Evolutionary conservation across 2,329 filamentous ascomycete genomes (phyloP).

Genomic region (Cercospora beticola): DNA sequence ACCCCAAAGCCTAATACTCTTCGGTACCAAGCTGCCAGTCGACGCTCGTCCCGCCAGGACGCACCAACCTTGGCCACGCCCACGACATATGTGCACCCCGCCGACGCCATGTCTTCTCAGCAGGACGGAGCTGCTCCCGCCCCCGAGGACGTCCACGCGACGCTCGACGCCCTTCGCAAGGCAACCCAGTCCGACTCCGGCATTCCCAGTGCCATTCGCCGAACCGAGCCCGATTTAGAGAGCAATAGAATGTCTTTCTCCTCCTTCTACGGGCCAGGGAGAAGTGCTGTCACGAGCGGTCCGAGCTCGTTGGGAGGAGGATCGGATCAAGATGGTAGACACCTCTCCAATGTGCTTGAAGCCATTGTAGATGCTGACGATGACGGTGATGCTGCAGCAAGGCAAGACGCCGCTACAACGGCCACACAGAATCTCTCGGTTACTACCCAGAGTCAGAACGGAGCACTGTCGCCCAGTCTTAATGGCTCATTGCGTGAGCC

Average conservation of each 20-base stretch:
- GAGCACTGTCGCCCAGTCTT: constrained; percentile 43
- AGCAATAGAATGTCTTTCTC: constrained; percentile 70
- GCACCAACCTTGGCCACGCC: constrained; percentile 8
- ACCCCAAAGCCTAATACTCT: constrained; percentile 28
- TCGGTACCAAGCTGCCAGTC: constrained; percentile 27
- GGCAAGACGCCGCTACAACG: constrained; percentile 38
- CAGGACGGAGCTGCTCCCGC: constrained; percentile 12
- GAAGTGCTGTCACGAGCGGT: constrained; percentile 51
- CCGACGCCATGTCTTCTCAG: constrained; percentile 9
- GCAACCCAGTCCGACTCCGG: constrained; percentile 20
- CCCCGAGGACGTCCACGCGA: constrained; percentile 17
- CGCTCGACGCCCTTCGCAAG: constrained; percentile 19
- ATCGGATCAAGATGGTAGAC: constrained; percentile 47
- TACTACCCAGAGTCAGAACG: constrained; percentile 48
- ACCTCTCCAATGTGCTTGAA: constrained; percentile 12
- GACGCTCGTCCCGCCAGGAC: constrained; percentile 21
- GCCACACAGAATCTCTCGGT: constrained; percentile 47
- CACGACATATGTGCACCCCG: background rate
- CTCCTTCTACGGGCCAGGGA: constrained; percentile 67
- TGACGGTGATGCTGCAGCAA: constrained; percentile 13
- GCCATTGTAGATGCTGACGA: constrained; percentile 19
- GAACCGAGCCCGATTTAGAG: constrained; percentile 41
- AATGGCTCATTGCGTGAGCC: constrained; percentile 39
- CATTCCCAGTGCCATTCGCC: constrained; percentile 24
- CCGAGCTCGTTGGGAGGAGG: constrained; percentile 47